Conservation (phyloP, 305 asterid species). For the Solanum hybrid region DNA sequence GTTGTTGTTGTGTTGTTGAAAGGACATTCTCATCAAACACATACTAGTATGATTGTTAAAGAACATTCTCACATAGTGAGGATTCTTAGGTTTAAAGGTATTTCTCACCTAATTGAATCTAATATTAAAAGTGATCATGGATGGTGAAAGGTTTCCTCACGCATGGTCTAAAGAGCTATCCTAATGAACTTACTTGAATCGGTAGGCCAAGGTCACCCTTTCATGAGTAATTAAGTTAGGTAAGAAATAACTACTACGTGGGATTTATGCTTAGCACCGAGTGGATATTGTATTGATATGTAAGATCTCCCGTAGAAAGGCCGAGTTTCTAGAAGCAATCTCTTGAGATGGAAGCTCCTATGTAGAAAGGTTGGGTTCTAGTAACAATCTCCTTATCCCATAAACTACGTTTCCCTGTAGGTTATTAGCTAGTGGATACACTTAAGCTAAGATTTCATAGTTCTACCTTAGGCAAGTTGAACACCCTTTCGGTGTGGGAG, state of each 20-base stretch:
- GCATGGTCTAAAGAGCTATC: too few species aligned
- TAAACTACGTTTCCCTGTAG: too few species aligned
- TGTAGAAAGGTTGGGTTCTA: not conserved
- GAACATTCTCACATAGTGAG: not conserved
- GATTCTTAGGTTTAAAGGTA: not conserved
- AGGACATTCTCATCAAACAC: not conserved
- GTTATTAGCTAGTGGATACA: not conserved
- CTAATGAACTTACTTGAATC: too few species aligned
- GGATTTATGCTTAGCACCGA: too few species aligned
- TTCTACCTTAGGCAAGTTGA: not conserved
- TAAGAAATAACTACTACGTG: too few species aligned
- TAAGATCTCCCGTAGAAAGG: not conserved
- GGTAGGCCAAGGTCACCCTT: too few species aligned
- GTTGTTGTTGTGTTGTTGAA: not conserved
- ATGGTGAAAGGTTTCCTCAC: not conserved
- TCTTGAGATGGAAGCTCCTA: not conserved
- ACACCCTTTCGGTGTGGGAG: not conserved
- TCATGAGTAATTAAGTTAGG: too few species aligned
- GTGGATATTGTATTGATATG: too few species aligned
- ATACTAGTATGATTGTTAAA: too few species aligned
- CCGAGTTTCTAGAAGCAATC: not conserved
- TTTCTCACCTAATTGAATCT: not conserved
- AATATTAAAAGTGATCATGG: not conserved
- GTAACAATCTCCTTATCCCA: not conserved
- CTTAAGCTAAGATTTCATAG: not conserved